phyloP scores from a whole-genome alignment of 2,329 filamentous ascomycete species.

The Apiospora phragmitis region DNA sequence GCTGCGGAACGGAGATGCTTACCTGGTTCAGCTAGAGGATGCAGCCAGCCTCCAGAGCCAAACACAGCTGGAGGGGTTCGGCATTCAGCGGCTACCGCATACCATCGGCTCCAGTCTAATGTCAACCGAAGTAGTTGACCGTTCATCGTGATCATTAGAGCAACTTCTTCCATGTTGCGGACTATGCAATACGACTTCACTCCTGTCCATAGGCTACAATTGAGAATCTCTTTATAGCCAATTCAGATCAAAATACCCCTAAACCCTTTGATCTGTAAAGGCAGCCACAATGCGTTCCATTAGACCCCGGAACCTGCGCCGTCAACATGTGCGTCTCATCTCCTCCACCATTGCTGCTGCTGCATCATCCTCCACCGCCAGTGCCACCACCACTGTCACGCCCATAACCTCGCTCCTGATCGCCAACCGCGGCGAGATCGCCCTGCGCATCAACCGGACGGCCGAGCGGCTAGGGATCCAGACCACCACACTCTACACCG shows the following conservation, averaged over 20 bases:
- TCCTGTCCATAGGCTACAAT: not conserved
- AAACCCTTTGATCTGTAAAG: not conserved
- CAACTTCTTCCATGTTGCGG: not conserved
- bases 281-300: slow-evolving; percentile 52
- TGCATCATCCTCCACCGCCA: slow-evolving; percentile 24
- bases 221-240: not conserved
- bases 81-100: slow-evolving; percentile 3
- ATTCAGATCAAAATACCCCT: not conserved
- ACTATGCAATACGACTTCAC: not conserved
- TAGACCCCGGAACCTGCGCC: slow-evolving; percentile 49
- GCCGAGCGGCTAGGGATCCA: slow-evolving; percentile 86
- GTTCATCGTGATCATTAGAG: not conserved
- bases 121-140: not conserved
- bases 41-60: not conserved
- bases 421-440: slow-evolving; percentile 96
- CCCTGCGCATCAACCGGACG: slow-evolving; percentile 86
- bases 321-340: slow-evolving; percentile 39
- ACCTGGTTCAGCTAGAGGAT: slow-evolving; percentile 2
- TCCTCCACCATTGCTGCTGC: slow-evolving; percentile 29
- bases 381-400: slow-evolving; percentile 38
- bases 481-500: slow-evolving; percentile 93
- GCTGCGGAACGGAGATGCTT: not conserved
- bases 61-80: not conserved
- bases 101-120: not conserved
- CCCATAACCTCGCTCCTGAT: slow-evolving; percentile 82